Evolutionary conservation across 768 basidiomycete genomes (phyloP), one percentile per base, ranked within the genome.

Genomic region (Clavaria fumosa): DNA sequence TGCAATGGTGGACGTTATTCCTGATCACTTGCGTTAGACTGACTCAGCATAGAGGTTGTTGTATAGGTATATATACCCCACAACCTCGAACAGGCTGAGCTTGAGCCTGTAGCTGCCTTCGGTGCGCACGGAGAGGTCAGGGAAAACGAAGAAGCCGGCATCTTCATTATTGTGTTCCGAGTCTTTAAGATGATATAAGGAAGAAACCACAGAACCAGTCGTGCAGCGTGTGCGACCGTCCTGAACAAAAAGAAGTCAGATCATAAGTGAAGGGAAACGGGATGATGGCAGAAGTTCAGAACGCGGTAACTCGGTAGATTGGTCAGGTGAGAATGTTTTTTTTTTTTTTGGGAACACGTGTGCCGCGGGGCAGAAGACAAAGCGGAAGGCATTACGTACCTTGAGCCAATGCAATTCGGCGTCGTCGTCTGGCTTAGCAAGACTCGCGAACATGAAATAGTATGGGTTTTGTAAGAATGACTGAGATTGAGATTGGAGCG

Each of bases 71-170:
- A n/a, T n/a, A n/a, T n/a, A 90, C 86, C 79, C 81, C 28, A 89
- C 81, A 37, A 95, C 85, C 59, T 96, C 91, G 53, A 82, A 97
- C 35, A 97, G 59, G 44, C 66, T 67, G 27, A 72, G 51, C 43
- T 72, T 72, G 38, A 84, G 59, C 9, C 83, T 66, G 50, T 91
- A 97, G 46, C 78, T 80, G 5, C 91, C 91, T 55, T 96, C 91
- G 2, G 85, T 88, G 42, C 88, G 64, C 4, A 96, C 86, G 43
- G 80, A 82, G 18, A 97, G 67, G 55, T 95, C 91, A 1, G 91
- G 91, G 49, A 97, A 97, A 22, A 95, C 89, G 51, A 97, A 97
- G 62, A 91, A 90, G 0, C 86, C 90, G 5, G 85, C 86, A 48
- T 86, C 83, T 55, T 68, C 63, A 39, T 67, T 67, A 35, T 60